Evolutionary conservation across 495 filamentous ascomycete species (phyloP), one percentile per base, ranked within the genome.

Genomic region (Cercophora newfieldiana): DNA sequence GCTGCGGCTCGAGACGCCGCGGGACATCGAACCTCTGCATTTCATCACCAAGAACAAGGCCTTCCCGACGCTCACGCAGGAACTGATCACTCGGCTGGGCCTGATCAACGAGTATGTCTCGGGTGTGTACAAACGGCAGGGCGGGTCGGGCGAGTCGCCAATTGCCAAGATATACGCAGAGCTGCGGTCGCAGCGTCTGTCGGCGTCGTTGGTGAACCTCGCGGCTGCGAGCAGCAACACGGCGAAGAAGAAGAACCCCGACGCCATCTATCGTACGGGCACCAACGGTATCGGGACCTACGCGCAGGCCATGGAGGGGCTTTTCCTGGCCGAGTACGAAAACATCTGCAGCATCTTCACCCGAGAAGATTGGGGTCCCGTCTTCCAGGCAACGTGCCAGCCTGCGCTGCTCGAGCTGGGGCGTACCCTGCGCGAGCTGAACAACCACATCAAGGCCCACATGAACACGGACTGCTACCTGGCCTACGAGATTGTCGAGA

Each of bases 401-500:
- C 78, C 83, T 22, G 83, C 93, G 28, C 84, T 98, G 69, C 83
- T 85, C 0, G 92, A 96, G 66, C 90, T 97, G 72, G 86, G 90
- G 26, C 88, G 92, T 70, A 97, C 96, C 0, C 77, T 99, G 28
- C 86, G 89, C 14, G 95, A 97, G 68, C 82, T 99, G 25, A 97
- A 98, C 75, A 83, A 86, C 37, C 93, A 97, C 73, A 93, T 98
- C 74, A 90, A 90, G 73, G 75, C 85, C 30, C 93, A 97, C 72
- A 81, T 97, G 48, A 88, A 86, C 70, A 98, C 93, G 0, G 95
- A 99, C 77, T 97, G 96, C 79, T 99, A 91, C 74, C 85, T 99
- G 25, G 93, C 93, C 3, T 99, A 96, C 74, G 95, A 99, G 73
- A 93, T 98, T 61, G 90, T 97, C 51, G 94, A 96, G 69, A 91